Evolutionary conservation across 768 basidiomycete species (phyloP).

Genomic region (Cubamyces lactineus): DNA sequence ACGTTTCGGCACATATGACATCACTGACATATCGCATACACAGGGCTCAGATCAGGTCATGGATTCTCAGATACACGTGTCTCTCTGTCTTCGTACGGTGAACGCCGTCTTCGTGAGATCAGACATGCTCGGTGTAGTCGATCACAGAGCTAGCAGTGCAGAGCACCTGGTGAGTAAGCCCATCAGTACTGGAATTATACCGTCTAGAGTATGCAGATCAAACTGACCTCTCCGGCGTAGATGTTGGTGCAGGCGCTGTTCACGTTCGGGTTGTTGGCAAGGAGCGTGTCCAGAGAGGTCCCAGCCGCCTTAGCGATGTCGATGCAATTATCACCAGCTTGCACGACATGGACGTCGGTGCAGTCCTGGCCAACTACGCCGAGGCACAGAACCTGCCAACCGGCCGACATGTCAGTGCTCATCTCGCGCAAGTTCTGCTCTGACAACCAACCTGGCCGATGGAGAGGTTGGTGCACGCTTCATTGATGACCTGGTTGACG

Average conservation of each 20-base stretch:
- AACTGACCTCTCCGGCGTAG: conserved; percentile 57
- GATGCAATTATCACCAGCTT: conserved; percentile 54
- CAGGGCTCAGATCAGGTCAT: no score
- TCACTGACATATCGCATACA: no score
- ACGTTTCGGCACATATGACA: no score
- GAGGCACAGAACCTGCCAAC: conserved; percentile 54
- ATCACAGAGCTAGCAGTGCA: conserved; percentile 23
- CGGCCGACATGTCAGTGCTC: neutral
- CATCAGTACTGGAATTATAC: neutral
- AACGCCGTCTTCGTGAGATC: no score
- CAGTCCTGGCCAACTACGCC: conserved; percentile 61
- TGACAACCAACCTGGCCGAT: no score
- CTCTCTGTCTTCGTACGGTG: no score
- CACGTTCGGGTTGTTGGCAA: conserved; percentile 69
- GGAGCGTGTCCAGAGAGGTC: conserved; percentile 50
- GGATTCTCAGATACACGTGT: no score
- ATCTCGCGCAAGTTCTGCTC: no score
- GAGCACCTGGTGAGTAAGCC: conserved; percentile 19
- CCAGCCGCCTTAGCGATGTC: conserved; percentile 44
- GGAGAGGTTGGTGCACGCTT: no score
- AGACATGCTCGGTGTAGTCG: neutral
- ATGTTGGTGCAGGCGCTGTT: conserved; percentile 55
- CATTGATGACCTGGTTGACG: no score
- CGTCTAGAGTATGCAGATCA: neutral
- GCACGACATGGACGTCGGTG: conserved; percentile 49